These are phyloP conservation scores for Diutina catenulata DNA, from an alignment of 1,139 yeast genomes.

Conservation along the genomic window DNA sequence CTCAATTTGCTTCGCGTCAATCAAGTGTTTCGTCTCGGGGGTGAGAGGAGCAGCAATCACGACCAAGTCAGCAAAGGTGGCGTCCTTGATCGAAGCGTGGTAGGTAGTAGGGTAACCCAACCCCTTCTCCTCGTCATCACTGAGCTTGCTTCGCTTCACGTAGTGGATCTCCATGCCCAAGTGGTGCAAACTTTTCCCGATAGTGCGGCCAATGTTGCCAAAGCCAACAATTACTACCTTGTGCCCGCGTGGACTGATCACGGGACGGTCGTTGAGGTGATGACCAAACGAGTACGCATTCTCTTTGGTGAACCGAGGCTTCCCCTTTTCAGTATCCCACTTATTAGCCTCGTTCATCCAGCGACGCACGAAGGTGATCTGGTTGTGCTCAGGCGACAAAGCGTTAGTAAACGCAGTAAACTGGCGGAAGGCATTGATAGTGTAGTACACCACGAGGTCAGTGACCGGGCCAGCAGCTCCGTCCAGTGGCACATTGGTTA, in stretches of 20 bases:
- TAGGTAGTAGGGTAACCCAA: constrained; percentile 37
- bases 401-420: constrained; percentile 37
- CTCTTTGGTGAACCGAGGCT: constrained; percentile 17
- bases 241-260: constrained; percentile 44
- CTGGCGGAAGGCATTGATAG: constrained; percentile 52
- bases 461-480: constrained; percentile 67
- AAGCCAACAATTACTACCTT: constrained; percentile 63
- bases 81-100: constrained; percentile 20
- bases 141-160: constrained; percentile 41
- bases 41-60: constrained; percentile 62
- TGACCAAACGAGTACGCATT: constrained; percentile 34
- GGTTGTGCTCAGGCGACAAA: constrained; percentile 18
- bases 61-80: constrained; percentile 40
- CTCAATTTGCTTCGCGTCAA: constrained; percentile 36
- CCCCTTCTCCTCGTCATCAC: constrained; percentile 20
- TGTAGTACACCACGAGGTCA: constrained; percentile 52
- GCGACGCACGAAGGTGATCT: constrained; percentile 32
- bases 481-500: constrained; percentile 57
- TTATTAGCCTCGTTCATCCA: constrained; percentile 20
- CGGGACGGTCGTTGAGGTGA: constrained; percentile 20
- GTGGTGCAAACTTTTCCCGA: constrained; percentile 42
- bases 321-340: not conserved
- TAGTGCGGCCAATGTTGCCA: constrained; percentile 63
- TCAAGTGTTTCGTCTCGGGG: constrained; percentile 42
- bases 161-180: constrained; percentile 63